Evolutionary conservation across 2,329 filamentous ascomycete species (phyloP).

Genomic region (Paramyrothecium sp.): DNA sequence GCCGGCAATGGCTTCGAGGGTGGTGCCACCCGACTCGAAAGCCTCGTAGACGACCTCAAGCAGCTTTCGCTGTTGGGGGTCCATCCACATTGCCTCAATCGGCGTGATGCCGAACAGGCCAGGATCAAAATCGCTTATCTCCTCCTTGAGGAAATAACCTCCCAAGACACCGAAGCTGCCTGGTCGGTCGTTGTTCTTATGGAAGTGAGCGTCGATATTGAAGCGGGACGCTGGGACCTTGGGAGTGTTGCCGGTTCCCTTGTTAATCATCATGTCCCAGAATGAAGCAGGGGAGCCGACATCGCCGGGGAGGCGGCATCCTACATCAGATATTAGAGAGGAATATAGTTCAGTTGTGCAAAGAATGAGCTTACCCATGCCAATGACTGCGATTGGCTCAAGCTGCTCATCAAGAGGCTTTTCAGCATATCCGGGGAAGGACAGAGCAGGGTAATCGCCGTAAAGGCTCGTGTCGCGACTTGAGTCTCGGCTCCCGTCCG

Average conservation of each 20-base stretch:
- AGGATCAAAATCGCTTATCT: slow-evolving; percentile 27
- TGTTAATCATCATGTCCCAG: slow-evolving; percentile 2
- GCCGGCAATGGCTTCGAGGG: slow-evolving; percentile 14
- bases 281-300: neutral
- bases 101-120: slow-evolving; percentile 33
- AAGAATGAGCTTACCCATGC: slow-evolving; percentile 8
- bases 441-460: slow-evolving; percentile 5
- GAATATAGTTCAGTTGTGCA: too few relatives aligned
- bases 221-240: slow-evolving; percentile 13
- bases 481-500: neutral
- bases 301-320: neutral
- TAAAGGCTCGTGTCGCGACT: neutral
- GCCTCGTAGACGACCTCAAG: slow-evolving; percentile 36
- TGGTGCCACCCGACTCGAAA: slow-evolving; percentile 29
- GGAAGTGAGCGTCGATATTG: slow-evolving; percentile 17
- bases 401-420: slow-evolving; percentile 11
- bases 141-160: slow-evolving; percentile 20
- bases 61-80: slow-evolving; percentile 36
- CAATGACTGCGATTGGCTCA: slow-evolving; percentile 13
- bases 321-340: neutral
- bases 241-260: slow-evolving; percentile 1
- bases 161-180: slow-evolving; percentile 12
- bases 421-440: slow-evolving; percentile 11
- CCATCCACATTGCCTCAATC: slow-evolving; percentile 30
- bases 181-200: slow-evolving; percentile 31